A percentile compares a stretch with the other conserved stretches of the same genome.
Conservation (phyloP, 805 yeast genomes). For the Hanseniaspora thailandica region DNA sequence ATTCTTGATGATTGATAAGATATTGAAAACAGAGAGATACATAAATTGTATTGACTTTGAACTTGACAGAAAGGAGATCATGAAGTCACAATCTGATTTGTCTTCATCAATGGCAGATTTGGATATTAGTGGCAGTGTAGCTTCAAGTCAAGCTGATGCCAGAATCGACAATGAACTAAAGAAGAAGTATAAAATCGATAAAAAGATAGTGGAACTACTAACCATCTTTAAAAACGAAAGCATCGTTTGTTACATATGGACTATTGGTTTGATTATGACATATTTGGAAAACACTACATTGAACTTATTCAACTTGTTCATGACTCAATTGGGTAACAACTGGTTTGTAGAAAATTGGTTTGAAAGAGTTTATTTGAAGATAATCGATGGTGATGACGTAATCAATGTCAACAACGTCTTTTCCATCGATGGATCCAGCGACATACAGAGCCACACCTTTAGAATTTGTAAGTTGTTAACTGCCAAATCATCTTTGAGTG, state of each 20-base stretch:
- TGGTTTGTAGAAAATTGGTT: constrained; percentile 8
- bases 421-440: neutral
- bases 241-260: constrained; percentile 1
- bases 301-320: neutral
- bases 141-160: neutral
- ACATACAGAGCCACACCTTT: neutral
- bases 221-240: neutral
- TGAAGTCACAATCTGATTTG: neutral
- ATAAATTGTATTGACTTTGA: constrained; percentile 7
- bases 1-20: neutral
- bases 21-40: constrained; percentile 2
- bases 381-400: neutral
- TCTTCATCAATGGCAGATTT: neutral
- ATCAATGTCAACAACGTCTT: neutral
- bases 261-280: neutral
- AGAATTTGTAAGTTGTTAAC: neutral
- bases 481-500: neutral
- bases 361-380: neutral
- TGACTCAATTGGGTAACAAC: neutral
- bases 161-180: neutral
- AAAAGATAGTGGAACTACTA: neutral
- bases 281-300: constrained; percentile 2
- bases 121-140: neutral
- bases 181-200: neutral
- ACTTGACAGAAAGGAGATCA: constrained; percentile 7